Conservation (phyloP, 2,329 filamentous ascomycete genomes). For the Biscogniauxia sp. region DNA sequence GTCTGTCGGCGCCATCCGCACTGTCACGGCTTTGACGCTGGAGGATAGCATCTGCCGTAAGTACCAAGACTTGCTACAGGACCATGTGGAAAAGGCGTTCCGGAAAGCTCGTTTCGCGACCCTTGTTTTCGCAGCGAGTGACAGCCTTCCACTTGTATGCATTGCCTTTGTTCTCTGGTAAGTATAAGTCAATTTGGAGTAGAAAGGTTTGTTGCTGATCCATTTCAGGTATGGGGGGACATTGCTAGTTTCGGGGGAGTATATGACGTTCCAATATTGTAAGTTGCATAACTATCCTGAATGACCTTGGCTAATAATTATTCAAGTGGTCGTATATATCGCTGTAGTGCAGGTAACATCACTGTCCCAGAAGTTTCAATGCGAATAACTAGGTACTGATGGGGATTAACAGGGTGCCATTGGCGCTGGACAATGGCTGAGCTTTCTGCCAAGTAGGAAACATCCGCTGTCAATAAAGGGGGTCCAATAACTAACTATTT, state of each 20-base stretch:
- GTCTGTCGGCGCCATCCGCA: constrained; percentile 70
- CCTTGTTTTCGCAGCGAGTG: constrained; percentile 67
- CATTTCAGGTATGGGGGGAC: constrained; percentile 63
- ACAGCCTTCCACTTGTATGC: constrained; percentile 47
- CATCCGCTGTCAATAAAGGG: not conserved
- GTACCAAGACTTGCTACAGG: constrained; percentile 57
- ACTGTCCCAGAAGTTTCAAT: not conserved
- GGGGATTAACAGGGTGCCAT: constrained; percentile 49
- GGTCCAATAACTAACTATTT: constrained; percentile 7
- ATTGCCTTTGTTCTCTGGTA: constrained; percentile 35
- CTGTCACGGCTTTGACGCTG: constrained; percentile 67
- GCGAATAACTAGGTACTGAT: constrained; percentile 4
- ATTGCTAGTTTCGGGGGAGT: constrained; percentile 54
- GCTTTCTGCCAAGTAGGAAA: constrained; percentile 55
- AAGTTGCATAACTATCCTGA: constrained; percentile 9
- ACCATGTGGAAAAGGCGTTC: constrained; percentile 60
- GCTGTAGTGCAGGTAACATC: constrained; percentile 56
- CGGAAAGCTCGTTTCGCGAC: constrained; percentile 60
- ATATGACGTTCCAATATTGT: constrained; percentile 45
- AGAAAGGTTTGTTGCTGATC: constrained; percentile 38
- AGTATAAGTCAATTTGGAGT: not conserved
- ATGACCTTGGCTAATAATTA: constrained; percentile 10
- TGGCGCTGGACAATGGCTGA: constrained; percentile 64
- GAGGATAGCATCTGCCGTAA: constrained; percentile 62
- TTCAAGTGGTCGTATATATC: constrained; percentile 57